A percentile compares a stretch with the other conserved stretches of the same genome.
These are phyloP conservation scores for Leptodermis oblonga DNA, from an alignment of 257 asterid species.

Conservation along the genomic window DNA sequence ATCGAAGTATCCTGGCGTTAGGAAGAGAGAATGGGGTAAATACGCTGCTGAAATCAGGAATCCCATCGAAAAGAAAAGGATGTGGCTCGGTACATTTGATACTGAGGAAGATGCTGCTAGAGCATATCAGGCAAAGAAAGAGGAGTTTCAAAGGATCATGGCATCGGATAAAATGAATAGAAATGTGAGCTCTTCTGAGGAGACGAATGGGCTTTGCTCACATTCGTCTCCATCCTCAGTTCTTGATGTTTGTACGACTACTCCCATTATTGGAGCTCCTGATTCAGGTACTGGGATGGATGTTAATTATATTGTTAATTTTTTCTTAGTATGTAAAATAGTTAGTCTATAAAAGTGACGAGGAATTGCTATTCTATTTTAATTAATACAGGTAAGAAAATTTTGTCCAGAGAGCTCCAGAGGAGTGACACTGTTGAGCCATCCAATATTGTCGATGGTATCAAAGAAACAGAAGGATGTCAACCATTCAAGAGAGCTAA, in stretches of 20 bases:
- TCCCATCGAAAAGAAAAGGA: slow-evolving; percentile 22
- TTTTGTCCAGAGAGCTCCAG: too few relatives aligned
- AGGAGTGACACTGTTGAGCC: neutral
- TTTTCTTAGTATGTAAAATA: too few relatives aligned
- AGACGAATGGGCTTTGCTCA: slow-evolving; percentile 10
- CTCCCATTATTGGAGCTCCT: neutral
- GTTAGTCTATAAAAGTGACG: too few relatives aligned
- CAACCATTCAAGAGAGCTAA: slow-evolving; percentile 7
- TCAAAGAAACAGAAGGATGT: neutral
- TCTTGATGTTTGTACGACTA: slow-evolving; percentile 15
- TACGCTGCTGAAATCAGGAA: slow-evolving; percentile 39
- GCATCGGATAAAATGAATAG: slow-evolving; percentile 7
- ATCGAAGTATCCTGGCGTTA: slow-evolving; percentile 24
- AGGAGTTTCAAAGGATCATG: slow-evolving; percentile 18
- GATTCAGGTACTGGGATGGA: neutral
- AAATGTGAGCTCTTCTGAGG: slow-evolving; percentile 10
- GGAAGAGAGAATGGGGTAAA: slow-evolving; percentile 38
- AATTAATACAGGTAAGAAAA: neutral
- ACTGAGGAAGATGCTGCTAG: slow-evolving; percentile 29
- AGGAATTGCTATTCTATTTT: slow-evolving; percentile 5
- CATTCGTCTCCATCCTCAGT: slow-evolving; percentile 33
- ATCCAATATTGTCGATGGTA: neutral
- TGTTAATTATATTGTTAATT: too few relatives aligned
- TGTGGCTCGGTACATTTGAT: slow-evolving; percentile 38
- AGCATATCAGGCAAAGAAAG: slow-evolving; percentile 30